Evolutionary conservation across 768 basidiomycete genomes (phyloP).

Genomic region (Boletus coccyginus): DNA sequence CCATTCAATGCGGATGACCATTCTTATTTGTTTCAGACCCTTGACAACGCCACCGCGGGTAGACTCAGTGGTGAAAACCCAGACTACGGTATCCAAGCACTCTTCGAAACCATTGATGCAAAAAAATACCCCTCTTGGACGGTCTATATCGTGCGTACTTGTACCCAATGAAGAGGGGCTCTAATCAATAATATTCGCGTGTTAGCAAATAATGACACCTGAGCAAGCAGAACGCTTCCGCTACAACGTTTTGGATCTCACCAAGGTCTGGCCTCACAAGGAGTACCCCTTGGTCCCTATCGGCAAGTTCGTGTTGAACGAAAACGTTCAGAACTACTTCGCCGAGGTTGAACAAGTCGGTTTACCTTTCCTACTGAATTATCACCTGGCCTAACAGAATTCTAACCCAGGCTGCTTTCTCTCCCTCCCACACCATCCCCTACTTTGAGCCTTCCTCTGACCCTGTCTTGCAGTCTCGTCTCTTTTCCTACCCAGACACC

Average conservation of each 20-base stretch:
- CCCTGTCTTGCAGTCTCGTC: conserved; percentile 89
- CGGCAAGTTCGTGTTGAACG: conserved; percentile 80
- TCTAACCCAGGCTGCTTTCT: conserved; percentile 61
- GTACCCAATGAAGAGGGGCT: neutral
- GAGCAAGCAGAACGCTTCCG: conserved; percentile 89
- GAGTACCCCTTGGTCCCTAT: conserved; percentile 87
- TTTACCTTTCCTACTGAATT: conserved; percentile 26
- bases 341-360: conserved; percentile 90
- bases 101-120: conserved; percentile 81
- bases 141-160: conserved; percentile 66
- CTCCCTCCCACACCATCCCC: conserved; percentile 83
- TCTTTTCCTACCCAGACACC: conserved; percentile 93
- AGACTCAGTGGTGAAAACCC: conserved; percentile 71
- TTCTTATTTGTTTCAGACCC: conserved; percentile 46
- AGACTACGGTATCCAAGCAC: conserved; percentile 77
- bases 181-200: conserved; percentile 10
- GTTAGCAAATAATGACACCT: conserved; percentile 87
- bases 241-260: conserved; percentile 88
- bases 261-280: conserved; percentile 88
- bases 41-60: conserved; percentile 63
- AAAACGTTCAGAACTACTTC: conserved; percentile 85
- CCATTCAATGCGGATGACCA: neutral
- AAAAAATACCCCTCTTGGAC: conserved; percentile 86
- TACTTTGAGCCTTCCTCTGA: conserved; percentile 90
- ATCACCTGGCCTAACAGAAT: conserved; percentile 5